Conservation (phyloP, 2,329 filamentous ascomycete genomes). For the Xylariaceae sp. region DNA sequence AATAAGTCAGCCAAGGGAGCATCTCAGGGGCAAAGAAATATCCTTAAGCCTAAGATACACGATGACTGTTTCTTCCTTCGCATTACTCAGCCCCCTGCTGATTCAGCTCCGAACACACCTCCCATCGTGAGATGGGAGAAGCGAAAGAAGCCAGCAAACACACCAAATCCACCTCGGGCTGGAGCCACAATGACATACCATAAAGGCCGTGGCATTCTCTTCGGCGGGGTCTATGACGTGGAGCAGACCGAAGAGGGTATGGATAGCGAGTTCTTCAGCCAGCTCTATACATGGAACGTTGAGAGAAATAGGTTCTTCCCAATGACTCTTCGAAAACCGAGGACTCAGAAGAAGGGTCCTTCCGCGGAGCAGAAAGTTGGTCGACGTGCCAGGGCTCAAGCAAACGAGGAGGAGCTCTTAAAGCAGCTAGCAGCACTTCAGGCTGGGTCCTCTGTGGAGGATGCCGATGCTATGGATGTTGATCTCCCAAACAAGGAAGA, state of each 20-base stretch:
- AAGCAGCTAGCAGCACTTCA: conserved; percentile 85
- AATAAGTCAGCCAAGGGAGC: conserved; percentile 67
- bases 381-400: conserved; percentile 75
- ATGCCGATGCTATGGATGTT: conserved; percentile 46
- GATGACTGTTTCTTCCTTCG: conserved; percentile 94
- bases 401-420: conserved; percentile 88
- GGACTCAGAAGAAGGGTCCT: conserved; percentile 66
- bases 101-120: conserved; percentile 65
- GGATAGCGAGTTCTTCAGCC: conserved; percentile 96
- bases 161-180: conserved; percentile 79
- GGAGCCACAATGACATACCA: conserved; percentile 94
- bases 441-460: conserved; percentile 68
- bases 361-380: conserved; percentile 59
- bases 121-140: conserved; percentile 88
- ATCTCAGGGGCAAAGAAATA: conserved; percentile 66
- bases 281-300: conserved; percentile 89
- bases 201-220: conserved; percentile 88
- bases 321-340: conserved; percentile 73
- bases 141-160: conserved; percentile 88
- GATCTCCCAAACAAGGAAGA: conserved; percentile 53
- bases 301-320: conserved; percentile 96
- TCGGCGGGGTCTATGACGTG: conserved; percentile 92
- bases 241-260: conserved; percentile 92
- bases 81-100: conserved; percentile 71
- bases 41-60: conserved; percentile 85